phyloP scores from a whole-genome alignment of 495 filamentous ascomycete genomes.

The Penicillium paxilli region DNA sequence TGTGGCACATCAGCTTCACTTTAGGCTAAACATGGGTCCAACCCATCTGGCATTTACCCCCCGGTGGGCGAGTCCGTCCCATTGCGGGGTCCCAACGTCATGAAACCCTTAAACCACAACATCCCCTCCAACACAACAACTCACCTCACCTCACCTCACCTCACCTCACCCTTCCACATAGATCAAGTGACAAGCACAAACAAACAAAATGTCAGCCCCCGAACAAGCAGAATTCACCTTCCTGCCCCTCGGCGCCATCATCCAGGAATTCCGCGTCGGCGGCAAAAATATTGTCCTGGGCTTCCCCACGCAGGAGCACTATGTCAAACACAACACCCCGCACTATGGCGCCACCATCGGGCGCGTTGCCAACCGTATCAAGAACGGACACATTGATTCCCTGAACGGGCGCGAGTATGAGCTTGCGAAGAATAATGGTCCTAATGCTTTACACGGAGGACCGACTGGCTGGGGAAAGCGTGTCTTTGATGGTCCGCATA shows the following conservation, averaged over 20 bases:
- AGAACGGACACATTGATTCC: conserved; percentile 63
- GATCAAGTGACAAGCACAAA: background rate
- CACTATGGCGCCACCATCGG: conserved; percentile 95
- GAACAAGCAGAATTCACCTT: conserved; percentile 56
- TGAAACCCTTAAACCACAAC: conserved; percentile 6
- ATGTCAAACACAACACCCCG: conserved; percentile 69
- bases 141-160: background rate
- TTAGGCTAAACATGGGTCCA: conserved; percentile 10
- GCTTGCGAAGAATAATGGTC: conserved; percentile 71
- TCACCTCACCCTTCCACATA: background rate
- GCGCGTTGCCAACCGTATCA: conserved; percentile 85
- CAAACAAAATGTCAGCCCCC: conserved; percentile 18
- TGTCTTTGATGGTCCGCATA: conserved; percentile 73
- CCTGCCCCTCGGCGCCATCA: conserved; percentile 82
- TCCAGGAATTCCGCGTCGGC: conserved; percentile 77
- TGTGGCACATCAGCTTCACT: background rate
- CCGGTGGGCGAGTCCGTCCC: conserved; percentile 17
- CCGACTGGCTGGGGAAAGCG: conserved; percentile 80
- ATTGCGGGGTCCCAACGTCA: conserved; percentile 31
- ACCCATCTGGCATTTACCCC: background rate
- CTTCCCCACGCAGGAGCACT: conserved; percentile 72
- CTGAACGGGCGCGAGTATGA: conserved; percentile 72
- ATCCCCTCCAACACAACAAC: conserved; percentile 2
- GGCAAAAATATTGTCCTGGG: conserved; percentile 82
- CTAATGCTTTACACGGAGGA: conserved; percentile 84